Base-by-base conservation (phyloP, 1,284 basidiomycete genomes). In the Malassezia furfur region DNA sequence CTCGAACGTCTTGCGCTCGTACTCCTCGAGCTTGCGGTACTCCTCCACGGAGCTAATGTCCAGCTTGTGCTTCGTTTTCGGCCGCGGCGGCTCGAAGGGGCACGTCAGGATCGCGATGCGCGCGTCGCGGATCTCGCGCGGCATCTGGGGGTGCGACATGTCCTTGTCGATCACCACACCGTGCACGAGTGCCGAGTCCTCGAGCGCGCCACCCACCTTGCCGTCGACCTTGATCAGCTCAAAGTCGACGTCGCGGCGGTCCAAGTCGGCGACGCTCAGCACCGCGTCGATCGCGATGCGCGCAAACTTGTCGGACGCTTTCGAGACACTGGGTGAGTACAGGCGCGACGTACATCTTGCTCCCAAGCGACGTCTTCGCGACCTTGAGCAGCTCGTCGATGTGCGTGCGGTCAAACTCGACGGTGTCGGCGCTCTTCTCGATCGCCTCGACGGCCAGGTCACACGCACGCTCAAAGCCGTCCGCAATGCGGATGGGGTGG, bases 81-180 rank as follows among this genome's bases (percentile, higher is more conserved):
- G 93, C 36, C 94, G 85, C 12, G 94, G 93, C 10, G 93, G 93
- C 76, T 99, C 93, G 73, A 99, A 96, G 19, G 93, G 91, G 78
- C 94, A 99, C 44, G 93, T 99, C 50, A 98, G 83, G 74, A 98
- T 98, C 53, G 93, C 93, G 58, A 98, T 81, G 65, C 85, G 85
- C 58, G 94, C 93, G 75, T 98, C 87, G 65, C 80, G 81, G 64
- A 98, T 85, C 43, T 79, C 81, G 57, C 83, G 83, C 10, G 93
- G 93, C 93, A 98, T 98, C 78, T 96, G 91, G 9, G 93, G 88
- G 74, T 98, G 93, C 21, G 91, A 96, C 85, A 98, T 91, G 79
- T 98, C 91, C 78, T 98, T 96, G 84, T 98, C 91, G 75, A 98
- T 83, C 64, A 98, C 86, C 39, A 98, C 93, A 68, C 93, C 91